Evolutionary conservation across 176 grass and related monocot species (phyloP).

Genomic region (Zea luxurians): DNA sequence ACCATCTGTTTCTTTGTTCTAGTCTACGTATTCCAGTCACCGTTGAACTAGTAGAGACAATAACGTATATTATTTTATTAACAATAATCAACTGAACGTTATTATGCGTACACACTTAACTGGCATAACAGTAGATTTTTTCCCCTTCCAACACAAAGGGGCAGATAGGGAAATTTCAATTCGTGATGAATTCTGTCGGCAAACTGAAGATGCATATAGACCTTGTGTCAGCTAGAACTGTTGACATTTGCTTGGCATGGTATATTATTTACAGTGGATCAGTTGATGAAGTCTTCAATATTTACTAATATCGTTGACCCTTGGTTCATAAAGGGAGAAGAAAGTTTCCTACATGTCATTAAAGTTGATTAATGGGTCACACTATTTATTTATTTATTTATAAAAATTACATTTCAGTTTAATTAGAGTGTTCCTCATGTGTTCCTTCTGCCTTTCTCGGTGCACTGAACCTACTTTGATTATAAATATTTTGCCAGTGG

Average conservation of each 20-base stretch:
- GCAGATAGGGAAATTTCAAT: neutral
- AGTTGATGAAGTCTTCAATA: neutral
- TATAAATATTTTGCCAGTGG: slow-evolving; percentile 11
- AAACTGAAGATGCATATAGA: slow-evolving; percentile 21
- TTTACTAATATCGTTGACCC: slow-evolving; percentile 33
- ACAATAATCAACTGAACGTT: neutral
- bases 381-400: slow-evolving; percentile 21
- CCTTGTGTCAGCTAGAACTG: slow-evolving; percentile 34
- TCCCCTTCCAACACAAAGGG: neutral
- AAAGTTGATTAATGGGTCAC: neutral
- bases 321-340: slow-evolving; percentile 30
- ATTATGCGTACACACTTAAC: slow-evolving; percentile 30
- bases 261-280: slow-evolving; percentile 3
- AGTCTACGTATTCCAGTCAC: neutral
- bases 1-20: neutral
- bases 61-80: slow-evolving; percentile 29
- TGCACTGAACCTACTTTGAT: slow-evolving; percentile 40
- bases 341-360: slow-evolving; percentile 27
- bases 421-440: slow-evolving; percentile 28
- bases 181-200: slow-evolving; percentile 35
- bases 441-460: slow-evolving; percentile 31
- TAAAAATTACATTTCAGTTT: slow-evolving; percentile 18
- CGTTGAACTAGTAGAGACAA: slow-evolving; percentile 39
- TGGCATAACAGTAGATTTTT: slow-evolving; percentile 27
- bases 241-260: slow-evolving; percentile 47